A percentile compares a stretch with the other conserved stretches of the same genome.
phyloP scores from a whole-genome alignment of 208 protist genomes.

The Acanthamoeba lenticulata region DNA sequence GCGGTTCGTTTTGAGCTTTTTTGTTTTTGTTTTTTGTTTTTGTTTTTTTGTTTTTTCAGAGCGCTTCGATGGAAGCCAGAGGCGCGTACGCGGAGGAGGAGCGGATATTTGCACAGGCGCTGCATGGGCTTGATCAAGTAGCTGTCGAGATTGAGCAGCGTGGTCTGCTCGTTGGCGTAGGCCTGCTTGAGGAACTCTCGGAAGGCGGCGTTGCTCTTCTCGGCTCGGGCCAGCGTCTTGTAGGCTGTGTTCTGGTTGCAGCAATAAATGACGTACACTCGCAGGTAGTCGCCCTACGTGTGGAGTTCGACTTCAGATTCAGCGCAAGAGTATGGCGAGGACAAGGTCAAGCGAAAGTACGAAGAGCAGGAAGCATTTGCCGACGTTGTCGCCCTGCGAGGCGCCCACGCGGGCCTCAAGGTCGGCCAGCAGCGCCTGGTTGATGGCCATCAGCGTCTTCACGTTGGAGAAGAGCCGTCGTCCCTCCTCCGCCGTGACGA shows the following conservation, averaged over 20 bases:
- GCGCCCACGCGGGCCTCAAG: neutral
- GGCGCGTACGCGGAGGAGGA: neutral
- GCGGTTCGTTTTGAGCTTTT: neutral
- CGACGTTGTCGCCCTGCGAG: slow-evolving; percentile 20
- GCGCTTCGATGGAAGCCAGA: neutral
- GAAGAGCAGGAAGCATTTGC: slow-evolving; percentile 12
- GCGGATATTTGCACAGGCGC: slow-evolving; percentile 46
- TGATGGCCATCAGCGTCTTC: neutral
- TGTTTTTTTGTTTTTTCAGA: neutral
- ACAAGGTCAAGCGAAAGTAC: neutral
- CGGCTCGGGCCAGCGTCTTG: neutral
- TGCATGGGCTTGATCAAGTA: slow-evolving; percentile 57
- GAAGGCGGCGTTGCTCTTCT: slow-evolving; percentile 7
- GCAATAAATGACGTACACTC: slow-evolving; percentile 40
- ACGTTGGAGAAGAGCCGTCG: slow-evolving; percentile 28
- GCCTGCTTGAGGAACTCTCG: neutral
- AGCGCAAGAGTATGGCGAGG: neutral
- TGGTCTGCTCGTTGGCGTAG: neutral
- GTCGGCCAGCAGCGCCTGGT: slow-evolving; percentile 12
- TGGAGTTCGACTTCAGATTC: neutral
- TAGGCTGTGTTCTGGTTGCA: neutral
- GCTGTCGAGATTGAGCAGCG: neutral
- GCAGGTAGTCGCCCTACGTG: slow-evolving; percentile 27
- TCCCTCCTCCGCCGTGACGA: slow-evolving; percentile 7
- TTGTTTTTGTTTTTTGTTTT: no score